Evolutionary conservation across 257 asterid genomes (phyloP), one percentile per base, ranked within the genome.

Genomic region (Nicotiana tomentosiformis): DNA sequence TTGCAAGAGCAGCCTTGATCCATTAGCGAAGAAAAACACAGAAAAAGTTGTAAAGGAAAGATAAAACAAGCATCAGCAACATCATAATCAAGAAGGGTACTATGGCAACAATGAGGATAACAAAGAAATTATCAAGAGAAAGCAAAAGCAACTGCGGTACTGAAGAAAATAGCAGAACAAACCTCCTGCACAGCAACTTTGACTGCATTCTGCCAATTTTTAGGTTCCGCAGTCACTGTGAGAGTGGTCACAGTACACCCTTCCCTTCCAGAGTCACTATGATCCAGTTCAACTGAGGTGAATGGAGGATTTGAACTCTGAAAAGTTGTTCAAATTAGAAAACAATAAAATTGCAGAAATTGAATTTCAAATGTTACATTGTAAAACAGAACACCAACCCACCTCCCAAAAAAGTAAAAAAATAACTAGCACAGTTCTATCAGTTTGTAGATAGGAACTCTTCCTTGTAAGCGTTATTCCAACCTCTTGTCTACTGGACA

Each of bases 151-250:
- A 49, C 62, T 49, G 5, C 62, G 26, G 26, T 10, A 74, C 43
- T 74, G 43, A 74, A 74, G 78, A 30, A 70, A 81, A 81, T 81
- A 81, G 77, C 66, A 66, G 83, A 81, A 82, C 93, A 83, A 85
- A 96, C 99, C 99, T 96, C 99, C 89, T 93, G 98, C 84, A 96
- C 99, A 84, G 99, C 98, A 82, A 96, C 97, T 92, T 87, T 94
- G 84, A 96, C 90, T 70, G 99, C 99, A 86, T 90, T 90, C 85
- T 85, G 91, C 99, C 99, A 96, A 84, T 96, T 96, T 85, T 90
- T 94, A 81, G 99, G 98, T 78, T 96, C 98, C 65, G 99, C 97
- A 8, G 98, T 93, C 85, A 94, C 95, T 2, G 99, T 96, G 85
- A 96, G 98, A 85, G 99, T 94, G 78, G 98, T 96, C 77, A 94